A percentile compares a stretch with the other conserved stretches of the same genome.
These are phyloP conservation scores for Fusarium sp. DNA, from an alignment of 2,329 filamentous ascomycete genomes.

Conservation along the genomic window DNA sequence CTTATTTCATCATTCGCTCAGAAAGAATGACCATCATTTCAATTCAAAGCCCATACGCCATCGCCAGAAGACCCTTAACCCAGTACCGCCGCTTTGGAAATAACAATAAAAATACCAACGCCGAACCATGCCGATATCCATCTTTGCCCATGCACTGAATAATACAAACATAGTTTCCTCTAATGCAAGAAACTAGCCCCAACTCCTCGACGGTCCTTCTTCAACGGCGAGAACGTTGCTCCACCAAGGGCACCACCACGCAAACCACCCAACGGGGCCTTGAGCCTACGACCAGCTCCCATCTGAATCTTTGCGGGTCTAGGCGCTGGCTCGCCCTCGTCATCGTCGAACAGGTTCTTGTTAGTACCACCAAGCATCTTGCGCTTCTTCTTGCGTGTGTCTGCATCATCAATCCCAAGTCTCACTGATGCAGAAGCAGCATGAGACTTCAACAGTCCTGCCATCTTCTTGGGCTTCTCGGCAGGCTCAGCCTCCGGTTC, in stretches of 20 bases:
- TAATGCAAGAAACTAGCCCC: constrained; percentile 71
- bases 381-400: constrained; percentile 76
- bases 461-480: constrained; percentile 26
- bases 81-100: constrained; percentile 2
- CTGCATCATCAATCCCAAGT: constrained; percentile 49
- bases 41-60: constrained; percentile 21
- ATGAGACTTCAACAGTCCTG: constrained; percentile 29
- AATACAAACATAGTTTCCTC: not conserved
- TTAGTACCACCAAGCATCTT: constrained; percentile 75
- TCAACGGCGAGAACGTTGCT: constrained; percentile 77
- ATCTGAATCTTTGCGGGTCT: constrained; percentile 54
- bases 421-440: constrained; percentile 13
- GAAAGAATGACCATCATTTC: not conserved
- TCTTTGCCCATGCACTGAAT: not conserved
- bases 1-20: not conserved
- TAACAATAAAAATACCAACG: constrained; percentile 25
- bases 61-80: not conserved
- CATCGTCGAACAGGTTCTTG: constrained; percentile 79
- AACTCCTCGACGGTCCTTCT: constrained; percentile 74
- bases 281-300: constrained; percentile 47
- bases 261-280: constrained; percentile 57
- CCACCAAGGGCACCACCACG: constrained; percentile 65
- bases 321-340: constrained; percentile 63
- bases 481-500: constrained; percentile 51
- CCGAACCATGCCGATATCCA: constrained; percentile 33